Evolutionary conservation across 495 filamentous ascomycete genomes (phyloP).

Genomic region (Sphaerosporella brunnea): DNA sequence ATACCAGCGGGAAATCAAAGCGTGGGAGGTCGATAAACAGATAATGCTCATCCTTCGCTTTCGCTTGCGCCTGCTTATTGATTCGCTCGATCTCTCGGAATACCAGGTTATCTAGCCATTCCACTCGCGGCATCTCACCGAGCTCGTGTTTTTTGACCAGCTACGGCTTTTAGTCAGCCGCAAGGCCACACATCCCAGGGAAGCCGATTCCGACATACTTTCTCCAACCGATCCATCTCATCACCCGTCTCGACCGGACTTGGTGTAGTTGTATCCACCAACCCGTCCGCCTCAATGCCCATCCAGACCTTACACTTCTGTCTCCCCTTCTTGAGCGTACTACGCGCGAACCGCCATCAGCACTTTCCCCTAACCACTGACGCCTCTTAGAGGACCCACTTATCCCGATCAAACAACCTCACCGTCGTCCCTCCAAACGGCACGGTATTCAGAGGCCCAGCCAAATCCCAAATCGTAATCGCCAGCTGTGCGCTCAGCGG

Average conservation of each 20-base stretch:
- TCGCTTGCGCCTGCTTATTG: slow-evolving; percentile 18
- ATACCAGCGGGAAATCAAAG: slow-evolving; percentile 92
- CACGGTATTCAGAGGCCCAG: slow-evolving; percentile 46
- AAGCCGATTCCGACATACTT: no score
- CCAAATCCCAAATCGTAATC: slow-evolving; percentile 90
- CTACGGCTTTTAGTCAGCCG: no score
- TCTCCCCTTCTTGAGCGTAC: slow-evolving; percentile 65
- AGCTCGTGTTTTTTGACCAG: slow-evolving; percentile 96
- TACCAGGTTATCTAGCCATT: slow-evolving; percentile 88
- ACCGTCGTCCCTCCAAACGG: slow-evolving; percentile 93
- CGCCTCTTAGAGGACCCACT: slow-evolving; percentile 26
- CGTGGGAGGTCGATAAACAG: slow-evolving; percentile 82
- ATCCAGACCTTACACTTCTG: slow-evolving; percentile 81
- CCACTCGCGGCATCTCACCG: slow-evolving; percentile 77
- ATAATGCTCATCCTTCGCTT: slow-evolving; percentile 22
- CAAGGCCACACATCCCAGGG: no score
- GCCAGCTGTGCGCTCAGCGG: slow-evolving; percentile 68
- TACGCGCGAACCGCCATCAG: slow-evolving; percentile 1
- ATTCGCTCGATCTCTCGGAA: slow-evolving; percentile 58
- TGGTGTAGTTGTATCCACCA: slow-evolving; percentile 61
- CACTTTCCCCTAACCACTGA: background rate
- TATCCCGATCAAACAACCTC: slow-evolving; percentile 74
- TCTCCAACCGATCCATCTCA: slow-evolving; percentile 28
- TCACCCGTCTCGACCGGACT: slow-evolving; percentile 33
- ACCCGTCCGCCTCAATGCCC: slow-evolving; percentile 69